These are phyloP conservation scores for Setomelanomma holmii DNA, from an alignment of 2,329 filamentous ascomycete genomes.

Conservation along the genomic window DNA sequence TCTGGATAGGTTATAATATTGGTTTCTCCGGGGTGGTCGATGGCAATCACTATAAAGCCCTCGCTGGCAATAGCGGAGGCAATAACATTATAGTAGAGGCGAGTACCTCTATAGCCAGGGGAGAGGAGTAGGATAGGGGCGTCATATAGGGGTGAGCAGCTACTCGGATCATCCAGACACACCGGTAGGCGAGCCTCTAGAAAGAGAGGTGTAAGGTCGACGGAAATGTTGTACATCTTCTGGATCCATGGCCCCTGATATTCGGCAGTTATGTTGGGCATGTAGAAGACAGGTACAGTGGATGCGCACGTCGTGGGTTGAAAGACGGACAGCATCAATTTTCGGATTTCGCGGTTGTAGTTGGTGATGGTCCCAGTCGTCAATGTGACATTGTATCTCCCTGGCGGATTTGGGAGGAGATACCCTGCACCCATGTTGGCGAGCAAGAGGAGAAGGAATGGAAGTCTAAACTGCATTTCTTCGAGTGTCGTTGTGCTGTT, in stretches of 20 bases:
- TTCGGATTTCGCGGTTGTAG: constrained; percentile 21
- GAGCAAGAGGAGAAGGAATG: constrained; percentile 14
- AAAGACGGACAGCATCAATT: constrained; percentile 28
- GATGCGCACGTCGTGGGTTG: constrained; percentile 22
- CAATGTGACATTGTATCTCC: constrained; percentile 28
- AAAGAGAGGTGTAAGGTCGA: constrained; percentile 24
- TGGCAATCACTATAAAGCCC: constrained; percentile 56
- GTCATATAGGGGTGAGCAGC: constrained; percentile 17
- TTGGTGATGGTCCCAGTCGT: constrained; percentile 24
- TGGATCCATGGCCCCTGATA: constrained; percentile 21
- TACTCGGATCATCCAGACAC: constrained; percentile 10
- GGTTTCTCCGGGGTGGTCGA: constrained; percentile 59
- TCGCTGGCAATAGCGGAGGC: constrained; percentile 56
- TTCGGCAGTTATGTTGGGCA: constrained; percentile 29
- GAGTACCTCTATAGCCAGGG: constrained; percentile 52
- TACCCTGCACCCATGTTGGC: constrained; percentile 18
- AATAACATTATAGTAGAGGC: constrained; percentile 52
- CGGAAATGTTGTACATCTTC: constrained; percentile 21
- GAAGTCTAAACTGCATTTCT: constrained; percentile 19
- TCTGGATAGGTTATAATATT: constrained; percentile 57
- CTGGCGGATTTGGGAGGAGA: constrained; percentile 19
- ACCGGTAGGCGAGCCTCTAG: constrained; percentile 27
- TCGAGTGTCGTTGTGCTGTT: constrained; percentile 6
- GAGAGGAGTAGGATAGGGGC: constrained; percentile 50
- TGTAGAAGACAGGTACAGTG: constrained; percentile 21